Evolutionary conservation across 2,329 filamentous ascomycete genomes (phyloP).

Genomic region (Coccinonectria pachysandricola): DNA sequence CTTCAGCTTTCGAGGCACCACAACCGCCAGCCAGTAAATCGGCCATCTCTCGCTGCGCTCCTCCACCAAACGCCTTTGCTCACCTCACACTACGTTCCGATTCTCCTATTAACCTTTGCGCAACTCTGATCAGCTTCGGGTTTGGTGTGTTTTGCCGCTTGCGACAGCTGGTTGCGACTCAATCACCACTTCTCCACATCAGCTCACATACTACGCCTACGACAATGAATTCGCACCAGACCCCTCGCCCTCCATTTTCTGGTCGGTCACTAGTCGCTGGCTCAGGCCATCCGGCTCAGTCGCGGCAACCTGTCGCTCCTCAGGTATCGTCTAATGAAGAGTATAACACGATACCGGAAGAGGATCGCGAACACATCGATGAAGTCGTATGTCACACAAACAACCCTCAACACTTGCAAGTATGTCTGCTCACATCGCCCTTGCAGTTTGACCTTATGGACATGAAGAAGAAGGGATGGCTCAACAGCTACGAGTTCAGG

Average conservation of each 20-base stretch:
- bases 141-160: no score
- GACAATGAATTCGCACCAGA: slow-evolving; percentile 28
- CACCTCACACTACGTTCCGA: no score
- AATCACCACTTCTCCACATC: no score
- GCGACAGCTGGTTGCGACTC: no score
- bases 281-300: slow-evolving; percentile 22
- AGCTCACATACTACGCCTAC: no score
- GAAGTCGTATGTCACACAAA: slow-evolving; percentile 60
- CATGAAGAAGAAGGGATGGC: slow-evolving; percentile 84
- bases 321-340: slow-evolving; percentile 29
- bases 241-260: slow-evolving; percentile 26
- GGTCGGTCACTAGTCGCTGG: slow-evolving; percentile 24
- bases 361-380: slow-evolving; percentile 86
- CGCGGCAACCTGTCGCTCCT: slow-evolving; percentile 22
- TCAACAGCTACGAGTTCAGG: slow-evolving; percentile 97
- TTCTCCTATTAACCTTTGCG: no score
- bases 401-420: slow-evolving; percentile 1
- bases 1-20: no score
- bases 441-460: slow-evolving; percentile 85
- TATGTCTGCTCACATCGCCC: slow-evolving; percentile 8
- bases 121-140: no score
- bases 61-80: no score
- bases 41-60: no score
- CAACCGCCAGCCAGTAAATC: no score
- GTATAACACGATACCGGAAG: slow-evolving; percentile 55